Conservation (phyloP, 2,329 filamentous ascomycete genomes). For the Verticillium alfalfae region DNA sequence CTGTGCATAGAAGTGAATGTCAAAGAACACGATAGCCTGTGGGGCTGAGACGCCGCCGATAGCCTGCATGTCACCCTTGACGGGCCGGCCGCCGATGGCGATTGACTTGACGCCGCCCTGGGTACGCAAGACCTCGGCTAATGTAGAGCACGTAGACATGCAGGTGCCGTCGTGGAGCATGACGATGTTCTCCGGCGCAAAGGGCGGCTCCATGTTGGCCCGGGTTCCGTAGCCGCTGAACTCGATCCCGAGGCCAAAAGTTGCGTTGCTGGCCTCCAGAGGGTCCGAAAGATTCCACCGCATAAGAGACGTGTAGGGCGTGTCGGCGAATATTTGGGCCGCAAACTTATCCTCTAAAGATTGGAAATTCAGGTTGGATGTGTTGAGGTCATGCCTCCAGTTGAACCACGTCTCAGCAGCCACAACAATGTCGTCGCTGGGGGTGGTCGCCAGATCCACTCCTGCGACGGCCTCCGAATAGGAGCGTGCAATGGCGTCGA, state of each 20-base stretch:
- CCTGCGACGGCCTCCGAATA: conserved; percentile 35
- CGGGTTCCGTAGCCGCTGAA: conserved; percentile 45
- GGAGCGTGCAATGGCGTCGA: conserved; percentile 36
- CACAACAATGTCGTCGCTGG: conserved; percentile 20
- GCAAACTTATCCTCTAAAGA: conserved; percentile 40
- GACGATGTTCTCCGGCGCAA: conserved; percentile 52
- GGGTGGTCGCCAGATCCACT: conserved; percentile 38
- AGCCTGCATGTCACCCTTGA: conserved; percentile 41
- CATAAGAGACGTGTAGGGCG: conserved; percentile 48
- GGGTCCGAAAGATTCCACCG: conserved; percentile 43
- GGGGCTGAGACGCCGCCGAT: conserved; percentile 33
- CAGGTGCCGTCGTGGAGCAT: conserved; percentile 56
- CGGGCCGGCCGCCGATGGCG: conserved; percentile 3
- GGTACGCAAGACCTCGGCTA: conserved; percentile 46
- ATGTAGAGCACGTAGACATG: conserved; percentile 52
- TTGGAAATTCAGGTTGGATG: conserved; percentile 41
- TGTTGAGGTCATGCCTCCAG: conserved; percentile 43
- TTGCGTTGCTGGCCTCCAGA: conserved; percentile 31
- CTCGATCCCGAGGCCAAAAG: conserved; percentile 35
- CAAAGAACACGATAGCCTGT: conserved; percentile 25
- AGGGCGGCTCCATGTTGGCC: conserved; percentile 43
- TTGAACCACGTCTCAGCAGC: conserved; percentile 33
- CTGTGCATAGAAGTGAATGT: conserved; percentile 19
- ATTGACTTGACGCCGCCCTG: conserved; percentile 4
- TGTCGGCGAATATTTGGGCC: conserved; percentile 34